These are phyloP conservation scores for Colletotrichum sp. DNA, from an alignment of 2,329 filamentous ascomycete species.

Conservation along the genomic window DNA sequence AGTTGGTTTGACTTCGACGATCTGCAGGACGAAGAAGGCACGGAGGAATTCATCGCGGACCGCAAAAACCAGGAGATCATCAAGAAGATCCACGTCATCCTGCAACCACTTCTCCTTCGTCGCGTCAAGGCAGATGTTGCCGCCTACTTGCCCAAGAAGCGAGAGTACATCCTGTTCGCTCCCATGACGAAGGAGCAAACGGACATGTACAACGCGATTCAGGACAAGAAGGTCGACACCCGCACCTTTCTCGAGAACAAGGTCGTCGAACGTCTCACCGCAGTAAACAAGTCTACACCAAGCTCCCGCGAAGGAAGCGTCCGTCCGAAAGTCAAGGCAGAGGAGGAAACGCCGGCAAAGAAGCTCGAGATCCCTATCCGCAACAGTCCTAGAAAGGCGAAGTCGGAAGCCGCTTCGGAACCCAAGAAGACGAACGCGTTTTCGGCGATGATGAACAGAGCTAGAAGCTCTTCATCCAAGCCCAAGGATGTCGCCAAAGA, in stretches of 20 bases:
- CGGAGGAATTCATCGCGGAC: slow-evolving; percentile 80
- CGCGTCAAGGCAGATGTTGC: slow-evolving; percentile 95
- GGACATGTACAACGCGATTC: slow-evolving; percentile 78
- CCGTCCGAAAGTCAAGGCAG: slow-evolving; percentile 21
- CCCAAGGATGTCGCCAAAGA: slow-evolving; percentile 18
- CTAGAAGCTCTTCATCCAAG: slow-evolving; percentile 25
- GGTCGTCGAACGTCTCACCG: slow-evolving; percentile 66
- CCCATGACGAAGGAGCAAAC: slow-evolving; percentile 91
- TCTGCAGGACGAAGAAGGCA: slow-evolving; percentile 80
- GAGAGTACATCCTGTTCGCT: slow-evolving; percentile 94
- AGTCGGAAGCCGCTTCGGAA: slow-evolving; percentile 23
- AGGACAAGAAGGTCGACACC: slow-evolving; percentile 61
- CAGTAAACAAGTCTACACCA: slow-evolving; percentile 31
- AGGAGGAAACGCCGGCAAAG: slow-evolving; percentile 14
- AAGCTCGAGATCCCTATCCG: slow-evolving; percentile 37
- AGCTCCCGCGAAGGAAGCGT: slow-evolving; percentile 34
- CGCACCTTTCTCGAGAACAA: slow-evolving; percentile 85
- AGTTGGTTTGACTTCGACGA: slow-evolving; percentile 98
- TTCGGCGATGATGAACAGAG: slow-evolving; percentile 53
- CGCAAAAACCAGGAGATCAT: slow-evolving; percentile 60
- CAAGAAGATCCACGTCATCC: slow-evolving; percentile 86
- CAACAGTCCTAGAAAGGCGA: slow-evolving; percentile 37
- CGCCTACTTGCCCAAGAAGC: slow-evolving; percentile 88
- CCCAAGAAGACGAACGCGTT: slow-evolving; percentile 50
- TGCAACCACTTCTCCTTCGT: slow-evolving; percentile 89